Evolutionary conservation across 164 flowering plant genomes (phyloP).

Genomic region (Paratinospora sagittata): DNA sequence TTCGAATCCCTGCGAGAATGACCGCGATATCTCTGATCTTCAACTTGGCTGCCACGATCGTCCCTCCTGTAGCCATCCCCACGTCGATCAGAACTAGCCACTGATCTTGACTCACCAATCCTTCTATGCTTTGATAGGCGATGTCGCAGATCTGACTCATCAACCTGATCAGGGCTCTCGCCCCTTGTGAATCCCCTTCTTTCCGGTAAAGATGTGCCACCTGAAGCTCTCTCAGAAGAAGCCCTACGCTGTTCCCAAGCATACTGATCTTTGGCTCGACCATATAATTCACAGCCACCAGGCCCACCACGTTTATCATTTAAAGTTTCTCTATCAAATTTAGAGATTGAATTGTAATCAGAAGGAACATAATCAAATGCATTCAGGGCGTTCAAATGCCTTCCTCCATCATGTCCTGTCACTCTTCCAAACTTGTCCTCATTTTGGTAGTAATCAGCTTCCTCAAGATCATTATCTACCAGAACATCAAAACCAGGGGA

Average conservation of each 20-base stretch:
- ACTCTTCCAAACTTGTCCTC: conserved; percentile 52
- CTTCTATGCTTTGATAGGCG: conserved; percentile 60
- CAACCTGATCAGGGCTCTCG: conserved; percentile 39
- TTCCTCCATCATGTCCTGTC: conserved; percentile 39
- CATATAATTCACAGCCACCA: conserved; percentile 40
- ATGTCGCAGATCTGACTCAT: conserved; percentile 54
- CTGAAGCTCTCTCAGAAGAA: conserved; percentile 27
- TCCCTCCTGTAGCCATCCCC: conserved; percentile 23
- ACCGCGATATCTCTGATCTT: conserved; percentile 31
- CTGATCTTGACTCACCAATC: conserved; percentile 57
- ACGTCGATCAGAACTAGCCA: conserved; percentile 38
- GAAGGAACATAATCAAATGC: conserved; percentile 39
- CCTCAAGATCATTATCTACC: conserved; percentile 66
- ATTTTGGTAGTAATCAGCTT: conserved; percentile 51
- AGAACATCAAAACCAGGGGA: conserved; percentile 99
- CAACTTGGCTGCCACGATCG: conserved; percentile 26
- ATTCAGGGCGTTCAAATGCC: conserved; percentile 28
- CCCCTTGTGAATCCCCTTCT: conserved; percentile 37
- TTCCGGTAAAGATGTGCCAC: conserved; percentile 31
- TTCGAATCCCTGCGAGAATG: conserved; percentile 36
- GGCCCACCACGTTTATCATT: conserved; percentile 22
- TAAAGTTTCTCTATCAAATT: conserved; percentile 40
- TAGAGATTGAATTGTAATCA: conserved; percentile 35
- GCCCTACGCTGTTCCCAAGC: conserved; percentile 37
- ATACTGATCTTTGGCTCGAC: conserved; percentile 40